These are phyloP conservation scores for Olyra latifolia DNA, from an alignment of 176 grass and related monocot genomes.

Conservation along the genomic window DNA sequence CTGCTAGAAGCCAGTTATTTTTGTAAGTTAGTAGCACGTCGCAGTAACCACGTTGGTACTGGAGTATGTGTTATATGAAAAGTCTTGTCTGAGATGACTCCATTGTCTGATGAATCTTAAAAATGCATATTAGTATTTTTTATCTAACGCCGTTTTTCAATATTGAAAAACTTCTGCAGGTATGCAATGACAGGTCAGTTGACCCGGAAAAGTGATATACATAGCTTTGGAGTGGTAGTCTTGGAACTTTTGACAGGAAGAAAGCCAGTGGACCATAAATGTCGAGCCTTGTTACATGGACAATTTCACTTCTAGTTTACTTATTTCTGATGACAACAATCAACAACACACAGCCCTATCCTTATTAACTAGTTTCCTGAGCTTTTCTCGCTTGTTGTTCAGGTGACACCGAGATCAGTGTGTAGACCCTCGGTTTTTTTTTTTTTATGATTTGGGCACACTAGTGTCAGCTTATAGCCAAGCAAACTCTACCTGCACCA, in stretches of 20 bases:
- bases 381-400: conserved; percentile 11
- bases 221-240: conserved; percentile 97
- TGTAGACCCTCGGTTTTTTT: conserved; percentile 78
- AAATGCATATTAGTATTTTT: conserved; percentile 10
- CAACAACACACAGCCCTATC: neutral
- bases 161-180: conserved; percentile 35
- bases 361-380: conserved; percentile 23
- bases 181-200: conserved; percentile 96
- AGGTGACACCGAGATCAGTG: conserved; percentile 85
- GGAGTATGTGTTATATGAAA: neutral
- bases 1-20: neutral
- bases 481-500: conserved; percentile 30
- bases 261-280: conserved; percentile 95
- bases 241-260: conserved; percentile 93
- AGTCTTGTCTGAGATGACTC: neutral
- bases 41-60: conserved; percentile 13
- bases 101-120: neutral
- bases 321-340: conserved; percentile 17
- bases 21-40: neutral
- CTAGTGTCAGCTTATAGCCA: too few relatives aligned
- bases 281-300: conserved; percentile 96
- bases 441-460: too few relatives aligned
- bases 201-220: conserved; percentile 94
- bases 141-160: conserved; percentile 8
- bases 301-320: conserved; percentile 31